Evolutionary conservation across 2,329 filamentous ascomycete species (phyloP), one percentile per base, ranked within the genome.

Genomic region (Cladobotryum mycophilum): DNA sequence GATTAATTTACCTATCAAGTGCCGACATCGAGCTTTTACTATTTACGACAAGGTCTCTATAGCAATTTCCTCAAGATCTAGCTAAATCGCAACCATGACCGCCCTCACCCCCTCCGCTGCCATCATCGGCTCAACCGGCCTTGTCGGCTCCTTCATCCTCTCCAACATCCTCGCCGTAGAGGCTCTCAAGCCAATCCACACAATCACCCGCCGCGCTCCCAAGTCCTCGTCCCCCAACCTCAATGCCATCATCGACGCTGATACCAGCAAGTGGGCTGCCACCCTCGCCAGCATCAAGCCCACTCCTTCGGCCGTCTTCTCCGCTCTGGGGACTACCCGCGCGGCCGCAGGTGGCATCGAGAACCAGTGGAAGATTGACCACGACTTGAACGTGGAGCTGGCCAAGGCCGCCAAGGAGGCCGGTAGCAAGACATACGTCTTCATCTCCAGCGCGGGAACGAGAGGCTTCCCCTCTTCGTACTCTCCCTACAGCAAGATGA

Each of bases 321-420:
- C 87, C 2, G 81, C 81, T 1, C 78, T 96, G 1, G 92, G 85
- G 52, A 96, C 89, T 2, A 96, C 91, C 0, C 81, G 83, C 45
- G 85, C 75, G 0, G 76, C 77, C 12, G 90, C 89, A 0, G 91
- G 91, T 54, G 76, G 86, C 51, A 71, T 95, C 57, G 85, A 82
- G 25, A 82, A 84, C 55, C 92, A 96, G 70, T 86, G 89, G 72
- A 87, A 88, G 64, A 88, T 96, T 56, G 92, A 96, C 71, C 81
- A 90, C 64, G 89, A 93, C 63, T 75, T 96, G 41, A 95, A 95
- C 68, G 68, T 95, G 45, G 84, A 85, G 56, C 76, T 95, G 20
- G 90, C 88, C 3, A 78, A 79, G 54, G 83, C 86, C 0, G 89
- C 91, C 41, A 88, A 85, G 63, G 78, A 77, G 4, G 81, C 84